phyloP scores from a whole-genome alignment of 75 land plant species.

The Pseudotsuga menziesii region DNA sequence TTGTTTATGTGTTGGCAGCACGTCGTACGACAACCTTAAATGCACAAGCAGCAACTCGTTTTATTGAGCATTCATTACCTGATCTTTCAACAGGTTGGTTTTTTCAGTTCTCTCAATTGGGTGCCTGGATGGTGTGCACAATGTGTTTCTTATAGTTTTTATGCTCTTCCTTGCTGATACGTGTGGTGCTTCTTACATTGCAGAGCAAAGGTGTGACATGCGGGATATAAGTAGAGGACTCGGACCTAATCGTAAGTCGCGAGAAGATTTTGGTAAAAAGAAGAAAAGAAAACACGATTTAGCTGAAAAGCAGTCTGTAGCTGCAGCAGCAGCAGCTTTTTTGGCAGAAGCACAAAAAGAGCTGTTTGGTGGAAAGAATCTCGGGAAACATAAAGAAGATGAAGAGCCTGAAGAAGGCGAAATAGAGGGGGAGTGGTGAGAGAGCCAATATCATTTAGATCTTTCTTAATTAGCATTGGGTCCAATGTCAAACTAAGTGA shows the following conservation, averaged over 20 bases:
- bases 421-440: too few relatives aligned
- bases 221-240: conserved; percentile 42
- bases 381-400: background rate
- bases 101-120: background rate
- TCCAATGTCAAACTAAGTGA: too few relatives aligned
- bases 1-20: conserved; percentile 48
- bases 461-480: too few relatives aligned
- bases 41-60: conserved; percentile 73
- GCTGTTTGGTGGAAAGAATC: conserved; percentile 35
- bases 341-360: conserved; percentile 72
- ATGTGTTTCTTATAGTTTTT: too few relatives aligned
- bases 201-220: conserved; percentile 70
- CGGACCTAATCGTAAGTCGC: conserved; percentile 15
- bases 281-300: conserved; percentile 47
- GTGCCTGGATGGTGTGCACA: too few relatives aligned
- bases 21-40: conserved; percentile 63
- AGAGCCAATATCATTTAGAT: too few relatives aligned
- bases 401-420: too few relatives aligned
- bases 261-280: conserved; percentile 13
- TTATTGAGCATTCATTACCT: conserved; percentile 84
- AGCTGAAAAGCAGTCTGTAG: conserved; percentile 44
- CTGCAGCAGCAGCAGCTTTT: conserved; percentile 70
- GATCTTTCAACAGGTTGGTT: conserved; percentile 62
- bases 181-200: too few relatives aligned
- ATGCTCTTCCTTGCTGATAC: too few relatives aligned